These are phyloP conservation scores for Allantophomopsis lycopodina DNA, from an alignment of 2,329 filamentous ascomycete genomes.

Conservation along the genomic window DNA sequence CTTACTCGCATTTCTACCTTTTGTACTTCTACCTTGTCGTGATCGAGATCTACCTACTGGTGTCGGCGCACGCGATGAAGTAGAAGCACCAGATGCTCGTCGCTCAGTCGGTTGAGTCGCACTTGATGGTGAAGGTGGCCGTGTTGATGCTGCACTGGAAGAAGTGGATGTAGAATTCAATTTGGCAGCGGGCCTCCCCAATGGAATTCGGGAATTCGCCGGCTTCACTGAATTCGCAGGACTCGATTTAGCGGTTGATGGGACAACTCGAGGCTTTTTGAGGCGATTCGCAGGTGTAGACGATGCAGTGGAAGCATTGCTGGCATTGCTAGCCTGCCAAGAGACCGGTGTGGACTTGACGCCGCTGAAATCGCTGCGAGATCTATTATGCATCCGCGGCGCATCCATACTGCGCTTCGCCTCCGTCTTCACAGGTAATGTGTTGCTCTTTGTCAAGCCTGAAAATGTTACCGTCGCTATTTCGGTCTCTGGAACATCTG, in stretches of 20 bases:
- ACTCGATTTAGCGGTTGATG: no score
- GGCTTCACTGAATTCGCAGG: no score
- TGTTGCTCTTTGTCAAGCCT: no score
- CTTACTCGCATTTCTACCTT: conserved; percentile 9
- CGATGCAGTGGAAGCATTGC: conserved; percentile 5
- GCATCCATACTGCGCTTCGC: conserved; percentile 13
- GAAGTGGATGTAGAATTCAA: conserved; percentile 27
- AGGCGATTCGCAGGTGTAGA: conserved; percentile 14
- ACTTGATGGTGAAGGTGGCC: conserved; percentile 31
- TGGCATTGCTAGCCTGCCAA: background rate
- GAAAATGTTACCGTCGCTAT: no score
- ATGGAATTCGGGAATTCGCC: no score
- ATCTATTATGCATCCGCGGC: conserved; percentile 31
- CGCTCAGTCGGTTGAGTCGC: no score
- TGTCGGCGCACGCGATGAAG: background rate
- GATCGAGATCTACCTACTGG: conserved; percentile 19
- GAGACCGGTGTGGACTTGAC: background rate
- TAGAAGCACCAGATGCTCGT: no score
- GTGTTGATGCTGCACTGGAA: conserved; percentile 35
- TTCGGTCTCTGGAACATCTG: no score
- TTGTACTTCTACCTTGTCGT: conserved; percentile 7
- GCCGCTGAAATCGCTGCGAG: conserved; percentile 42
- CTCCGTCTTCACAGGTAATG: no score
- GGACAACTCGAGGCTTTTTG: conserved; percentile 4
- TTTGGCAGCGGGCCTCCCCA: background rate